phyloP scores from a whole-genome alignment of 2,329 filamentous ascomycete genomes.

The Corynespora cassiicola region DNA sequence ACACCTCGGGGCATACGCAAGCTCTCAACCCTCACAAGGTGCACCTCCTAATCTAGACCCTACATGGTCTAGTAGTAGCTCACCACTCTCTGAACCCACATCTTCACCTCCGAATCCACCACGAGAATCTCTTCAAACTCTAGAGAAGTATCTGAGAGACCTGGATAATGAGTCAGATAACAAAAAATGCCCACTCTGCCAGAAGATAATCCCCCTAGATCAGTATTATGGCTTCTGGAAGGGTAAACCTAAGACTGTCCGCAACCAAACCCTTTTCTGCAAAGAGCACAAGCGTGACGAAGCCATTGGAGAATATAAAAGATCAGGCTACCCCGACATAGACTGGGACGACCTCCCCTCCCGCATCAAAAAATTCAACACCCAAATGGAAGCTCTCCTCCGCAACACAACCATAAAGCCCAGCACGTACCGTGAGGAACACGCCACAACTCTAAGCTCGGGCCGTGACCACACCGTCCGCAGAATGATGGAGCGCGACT shows the following conservation, averaged over 20 bases:
- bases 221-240: constrained; percentile 57
- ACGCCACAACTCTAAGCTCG: constrained; percentile 62
- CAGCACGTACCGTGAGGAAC: constrained; percentile 67
- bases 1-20: constrained; percentile 22
- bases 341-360: constrained; percentile 69
- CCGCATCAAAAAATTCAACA: constrained; percentile 65
- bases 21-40: constrained; percentile 1
- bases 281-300: constrained; percentile 38
- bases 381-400: constrained; percentile 65
- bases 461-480: constrained; percentile 68
- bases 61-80: too few relatives aligned
- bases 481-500: constrained; percentile 4
- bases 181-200: constrained; percentile 72
- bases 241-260: constrained; percentile 46
- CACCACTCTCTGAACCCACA: too few relatives aligned
- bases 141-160: constrained; percentile 12
- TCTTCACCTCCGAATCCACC: too few relatives aligned
- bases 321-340: constrained; percentile 72
- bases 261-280: constrained; percentile 57
- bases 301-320: constrained; percentile 51
- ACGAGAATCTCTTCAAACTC: constrained; percentile 4
- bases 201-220: constrained; percentile 61
- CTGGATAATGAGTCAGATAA: constrained; percentile 23
- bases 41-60: constrained; percentile 18
- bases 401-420: constrained; percentile 51